Evolutionary conservation across 83 land plant species (phyloP), one percentile per base, ranked within the genome.

Genomic region (Isoetes engelmannii): DNA sequence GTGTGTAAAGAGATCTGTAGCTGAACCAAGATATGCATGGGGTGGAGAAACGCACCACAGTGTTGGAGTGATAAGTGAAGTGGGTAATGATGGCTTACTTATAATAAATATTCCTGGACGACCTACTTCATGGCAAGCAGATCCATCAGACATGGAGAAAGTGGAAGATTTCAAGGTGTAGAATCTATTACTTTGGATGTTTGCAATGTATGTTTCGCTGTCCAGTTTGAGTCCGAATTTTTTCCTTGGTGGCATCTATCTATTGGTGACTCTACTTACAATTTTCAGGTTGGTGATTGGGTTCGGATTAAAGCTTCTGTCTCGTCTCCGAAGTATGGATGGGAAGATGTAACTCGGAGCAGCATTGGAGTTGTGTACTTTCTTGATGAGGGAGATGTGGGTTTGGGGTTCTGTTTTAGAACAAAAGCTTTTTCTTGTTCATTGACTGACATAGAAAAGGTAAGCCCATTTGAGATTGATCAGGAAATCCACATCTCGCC

Each of bases 1-100:
- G 4, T 92, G 97, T 70, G 97, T 92, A 41, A 92, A 86, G 72
- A 77, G 97, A 45, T 92, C 97, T 72, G 94, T 89, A 66, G 94
- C 94, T 48, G 93, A 89, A 75, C 97, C 97, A 10, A 83, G 88
- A 69, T 92, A 86, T 92, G 97, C 88, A 19, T 92, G 97, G 97
- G 90, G 92, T 72, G 97, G 97, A 48, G 97, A 92, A 80, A 88
- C 97, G 8, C 97, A 92, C 76, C 97, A 92, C 61, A 92, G 97
- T 78, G 85, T 92, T 43, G 97, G 97, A 61, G 84, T 51, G 71
- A 82, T 92, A 47, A 80, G 80, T 82, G 97, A 89, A 69, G 83
- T 92, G 17, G 88, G 86, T 58, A 81, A 63, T 80, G 93, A 92
- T 77, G 97, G 97, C 48, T 79, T 89, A 2, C 84, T 92, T 46